These are phyloP conservation scores for Thielaviopsis punctulata DNA, from an alignment of 2,329 filamentous ascomycete genomes.

Conservation along the genomic window DNA sequence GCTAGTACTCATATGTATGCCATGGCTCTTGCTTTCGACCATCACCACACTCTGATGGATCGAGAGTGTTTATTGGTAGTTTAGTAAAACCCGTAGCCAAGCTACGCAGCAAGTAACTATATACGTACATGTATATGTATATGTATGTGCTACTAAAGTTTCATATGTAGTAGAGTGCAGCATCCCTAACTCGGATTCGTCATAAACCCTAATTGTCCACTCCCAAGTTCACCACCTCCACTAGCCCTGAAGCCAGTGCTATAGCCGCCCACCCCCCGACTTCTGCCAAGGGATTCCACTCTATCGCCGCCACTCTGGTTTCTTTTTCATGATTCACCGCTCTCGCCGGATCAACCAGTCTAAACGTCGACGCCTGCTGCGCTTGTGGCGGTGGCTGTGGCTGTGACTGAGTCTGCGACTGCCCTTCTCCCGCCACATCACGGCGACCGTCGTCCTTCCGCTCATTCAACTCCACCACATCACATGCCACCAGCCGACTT, in stretches of 20 bases:
- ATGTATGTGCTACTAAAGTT: no score
- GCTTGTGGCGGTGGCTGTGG: no score
- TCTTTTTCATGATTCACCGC: conserved; percentile 42
- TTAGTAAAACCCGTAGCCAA: no score
- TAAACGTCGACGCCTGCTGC: conserved; percentile 17
- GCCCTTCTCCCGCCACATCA: conserved; percentile 18
- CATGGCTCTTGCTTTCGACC: conserved; percentile 70
- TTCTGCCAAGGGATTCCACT: conserved; percentile 52
- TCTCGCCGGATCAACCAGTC: conserved; percentile 20
- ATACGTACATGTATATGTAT: no score
- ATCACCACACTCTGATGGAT: conserved; percentile 49
- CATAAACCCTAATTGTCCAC: conserved; percentile 20
- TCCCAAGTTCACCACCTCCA: conserved; percentile 49
- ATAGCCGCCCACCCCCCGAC: conserved; percentile 51
- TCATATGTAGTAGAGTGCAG: no score
- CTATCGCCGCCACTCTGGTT: conserved; percentile 42
- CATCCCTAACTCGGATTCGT: no score
- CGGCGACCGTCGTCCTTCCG: conserved; percentile 18
- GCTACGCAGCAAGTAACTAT: no score
- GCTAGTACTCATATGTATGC: conserved; percentile 68
- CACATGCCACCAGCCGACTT: conserved; percentile 34
- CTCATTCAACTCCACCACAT: conserved; percentile 29
- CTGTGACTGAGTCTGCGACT: conserved; percentile 7
- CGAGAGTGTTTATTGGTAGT: conserved; percentile 26
- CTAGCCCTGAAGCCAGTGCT: conserved; percentile 47